These are phyloP conservation scores for Penicillium angulare DNA, from an alignment of 495 filamentous ascomycete genomes.

Conservation along the genomic window DNA sequence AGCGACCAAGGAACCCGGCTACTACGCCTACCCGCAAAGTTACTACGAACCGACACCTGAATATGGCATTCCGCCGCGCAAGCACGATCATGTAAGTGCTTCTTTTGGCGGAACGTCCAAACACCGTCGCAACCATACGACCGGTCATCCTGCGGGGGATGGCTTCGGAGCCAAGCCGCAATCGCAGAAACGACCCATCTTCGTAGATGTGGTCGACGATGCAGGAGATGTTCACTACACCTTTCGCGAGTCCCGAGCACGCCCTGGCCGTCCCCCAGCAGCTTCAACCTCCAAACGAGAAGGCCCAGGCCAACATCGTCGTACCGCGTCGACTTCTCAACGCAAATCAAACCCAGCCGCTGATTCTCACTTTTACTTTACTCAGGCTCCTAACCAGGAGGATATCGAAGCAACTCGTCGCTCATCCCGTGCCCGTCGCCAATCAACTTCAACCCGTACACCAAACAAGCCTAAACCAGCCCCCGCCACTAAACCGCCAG, in stretches of 20 bases:
- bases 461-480: constrained; percentile 45
- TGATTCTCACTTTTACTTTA: constrained; percentile 54
- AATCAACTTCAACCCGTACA: constrained; percentile 50
- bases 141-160: constrained; percentile 40
- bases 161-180: constrained; percentile 36
- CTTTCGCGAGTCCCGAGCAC: constrained; percentile 28
- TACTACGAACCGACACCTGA: constrained; percentile 49
- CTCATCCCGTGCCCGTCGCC: constrained; percentile 40
- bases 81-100: constrained; percentile 61
- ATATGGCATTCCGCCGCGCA: constrained; percentile 47
- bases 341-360: constrained; percentile 50
- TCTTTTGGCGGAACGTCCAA: constrained; percentile 42
- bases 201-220: constrained; percentile 55
- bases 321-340: constrained; percentile 34
- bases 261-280: constrained; percentile 24
- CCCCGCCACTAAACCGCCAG: constrained; percentile 45
- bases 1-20: constrained; percentile 40
- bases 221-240: constrained; percentile 42
- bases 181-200: constrained; percentile 52
- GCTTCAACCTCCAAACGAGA: constrained; percentile 23
- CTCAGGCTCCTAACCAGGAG: constrained; percentile 47
- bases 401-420: constrained; percentile 45
- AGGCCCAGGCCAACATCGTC: constrained; percentile 34
- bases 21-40: constrained; percentile 35
- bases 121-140: constrained; percentile 39